Conservation (phyloP, 805 yeast species). For the Cyberlindnera maritima region DNA sequence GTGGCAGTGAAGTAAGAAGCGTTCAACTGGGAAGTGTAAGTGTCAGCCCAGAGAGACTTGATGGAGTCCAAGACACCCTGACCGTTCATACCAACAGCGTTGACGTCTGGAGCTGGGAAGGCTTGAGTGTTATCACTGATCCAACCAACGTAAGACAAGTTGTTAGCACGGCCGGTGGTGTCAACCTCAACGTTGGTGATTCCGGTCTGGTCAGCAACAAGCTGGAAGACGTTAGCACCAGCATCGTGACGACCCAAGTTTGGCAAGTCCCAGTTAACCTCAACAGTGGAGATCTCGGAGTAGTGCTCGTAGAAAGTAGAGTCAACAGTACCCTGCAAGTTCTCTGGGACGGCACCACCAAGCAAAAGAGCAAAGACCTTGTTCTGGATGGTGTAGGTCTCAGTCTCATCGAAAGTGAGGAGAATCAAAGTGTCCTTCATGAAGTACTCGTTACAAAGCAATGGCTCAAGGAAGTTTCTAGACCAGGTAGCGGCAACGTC, state of each 20-base stretch:
- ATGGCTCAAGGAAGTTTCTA: constrained; percentile 41
- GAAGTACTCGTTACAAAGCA: constrained; percentile 44
- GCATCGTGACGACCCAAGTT: constrained; percentile 50
- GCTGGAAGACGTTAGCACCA: constrained; percentile 45
- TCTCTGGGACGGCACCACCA: constrained; percentile 45
- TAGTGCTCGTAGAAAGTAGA: constrained; percentile 50
- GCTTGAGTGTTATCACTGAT: constrained; percentile 27
- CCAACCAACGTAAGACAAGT: constrained; percentile 33
- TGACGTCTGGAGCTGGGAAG: constrained; percentile 38
- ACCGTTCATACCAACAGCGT: constrained; percentile 35
- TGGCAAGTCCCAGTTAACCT: constrained; percentile 50
- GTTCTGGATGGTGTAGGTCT: constrained; percentile 42
- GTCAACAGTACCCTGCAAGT: constrained; percentile 39
- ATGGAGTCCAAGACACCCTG: constrained; percentile 32
- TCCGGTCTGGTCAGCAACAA: constrained; percentile 37
- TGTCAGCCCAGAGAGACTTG: constrained; percentile 33
- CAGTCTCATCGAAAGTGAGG: constrained; percentile 50
- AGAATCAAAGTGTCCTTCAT: constrained; percentile 42
- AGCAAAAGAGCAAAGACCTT: constrained; percentile 43
- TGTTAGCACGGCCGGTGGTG: constrained; percentile 33
- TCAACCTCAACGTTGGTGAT: constrained; percentile 32
- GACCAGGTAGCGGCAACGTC: constrained; percentile 48
- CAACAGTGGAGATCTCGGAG: constrained; percentile 46
- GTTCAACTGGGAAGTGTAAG: constrained; percentile 26
- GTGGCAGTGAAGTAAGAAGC: constrained; percentile 32